Conservation (phyloP, 176 grass and related monocot genomes). For the Rhynchospora tenuis region DNA sequence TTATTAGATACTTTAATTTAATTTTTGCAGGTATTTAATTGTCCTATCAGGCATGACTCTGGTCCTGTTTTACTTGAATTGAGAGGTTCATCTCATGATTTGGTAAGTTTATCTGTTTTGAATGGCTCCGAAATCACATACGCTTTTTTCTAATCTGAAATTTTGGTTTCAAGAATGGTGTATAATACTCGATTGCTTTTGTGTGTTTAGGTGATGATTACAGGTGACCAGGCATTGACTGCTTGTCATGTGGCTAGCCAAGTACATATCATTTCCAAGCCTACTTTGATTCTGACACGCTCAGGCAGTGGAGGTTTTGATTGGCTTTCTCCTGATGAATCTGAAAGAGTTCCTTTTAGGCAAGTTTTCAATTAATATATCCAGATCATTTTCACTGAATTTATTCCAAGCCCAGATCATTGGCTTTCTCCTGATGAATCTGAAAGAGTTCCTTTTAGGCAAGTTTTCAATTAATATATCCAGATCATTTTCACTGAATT, state of each 20-base stretch:
- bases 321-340: slow-evolving; percentile 95
- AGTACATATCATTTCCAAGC: slow-evolving; percentile 84
- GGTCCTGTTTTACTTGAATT: slow-evolving; percentile 67
- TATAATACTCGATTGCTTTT: slow-evolving; percentile 17
- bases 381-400: background rate
- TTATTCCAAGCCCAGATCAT: background rate
- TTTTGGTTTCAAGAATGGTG: slow-evolving; percentile 26
- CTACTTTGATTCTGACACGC: slow-evolving; percentile 69
- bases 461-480: slow-evolving; percentile 1
- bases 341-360: slow-evolving; percentile 73
- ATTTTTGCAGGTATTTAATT: slow-evolving; percentile 74
- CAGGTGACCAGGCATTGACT: slow-evolving; percentile 93
- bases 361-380: slow-evolving; percentile 15
- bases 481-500: background rate
- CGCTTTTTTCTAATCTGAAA: slow-evolving; percentile 11
- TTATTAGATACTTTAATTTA: background rate
- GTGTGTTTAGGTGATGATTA: slow-evolving; percentile 89
- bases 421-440: slow-evolving; percentile 97
- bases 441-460: slow-evolving; percentile 76
- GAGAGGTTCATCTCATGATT: slow-evolving; percentile 88
- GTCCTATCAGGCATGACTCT: slow-evolving; percentile 91
- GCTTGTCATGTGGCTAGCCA: slow-evolving; percentile 95
- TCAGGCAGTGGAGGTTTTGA: slow-evolving; percentile 50
- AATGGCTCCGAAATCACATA: background rate
- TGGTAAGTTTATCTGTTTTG: slow-evolving; percentile 54